A percentile compares a stretch with the other conserved stretches of the same genome.
Conservation (phyloP, 1,139 yeast species). For the Suhomyces anneliseae region DNA sequence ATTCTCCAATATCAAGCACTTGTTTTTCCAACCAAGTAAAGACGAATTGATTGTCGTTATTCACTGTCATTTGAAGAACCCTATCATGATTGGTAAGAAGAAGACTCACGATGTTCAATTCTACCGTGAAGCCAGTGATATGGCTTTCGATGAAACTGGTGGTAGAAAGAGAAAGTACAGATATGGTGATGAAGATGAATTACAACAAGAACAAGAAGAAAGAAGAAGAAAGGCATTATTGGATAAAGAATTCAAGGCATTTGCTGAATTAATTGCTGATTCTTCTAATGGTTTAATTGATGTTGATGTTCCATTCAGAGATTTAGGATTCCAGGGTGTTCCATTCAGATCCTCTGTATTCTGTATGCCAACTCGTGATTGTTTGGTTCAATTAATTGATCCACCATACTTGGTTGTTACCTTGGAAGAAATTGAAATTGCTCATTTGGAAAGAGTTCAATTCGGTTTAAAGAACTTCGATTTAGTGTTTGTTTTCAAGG, state of each 20-base stretch:
- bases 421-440: conserved; percentile 88
- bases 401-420: conserved; percentile 94
- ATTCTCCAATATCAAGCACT: conserved; percentile 87
- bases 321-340: conserved; percentile 96
- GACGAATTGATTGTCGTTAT: conserved; percentile 91
- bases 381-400: conserved; percentile 89
- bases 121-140: conserved; percentile 94
- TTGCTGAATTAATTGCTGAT: conserved; percentile 89
- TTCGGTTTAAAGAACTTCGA: conserved; percentile 97
- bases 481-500: conserved; percentile 91
- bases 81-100: conserved; percentile 93
- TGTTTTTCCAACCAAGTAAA: conserved; percentile 94
- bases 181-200: conserved; percentile 97
- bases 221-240: conserved; percentile 86
- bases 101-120: conserved; percentile 95
- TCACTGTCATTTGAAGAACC: conserved; percentile 89
- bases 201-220: conserved; percentile 98
- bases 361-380: conserved; percentile 97
- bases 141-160: conserved; percentile 96
- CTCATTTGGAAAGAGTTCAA: conserved; percentile 95
- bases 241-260: conserved; percentile 87
- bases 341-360: conserved; percentile 93
- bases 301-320: conserved; percentile 92
- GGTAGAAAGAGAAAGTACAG: conserved; percentile 86
- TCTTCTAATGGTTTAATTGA: conserved; percentile 80